Evolutionary conservation across 306 rosid genomes (phyloP), one percentile per base, ranked within the genome.

Genomic region (Vicia sativa): DNA sequence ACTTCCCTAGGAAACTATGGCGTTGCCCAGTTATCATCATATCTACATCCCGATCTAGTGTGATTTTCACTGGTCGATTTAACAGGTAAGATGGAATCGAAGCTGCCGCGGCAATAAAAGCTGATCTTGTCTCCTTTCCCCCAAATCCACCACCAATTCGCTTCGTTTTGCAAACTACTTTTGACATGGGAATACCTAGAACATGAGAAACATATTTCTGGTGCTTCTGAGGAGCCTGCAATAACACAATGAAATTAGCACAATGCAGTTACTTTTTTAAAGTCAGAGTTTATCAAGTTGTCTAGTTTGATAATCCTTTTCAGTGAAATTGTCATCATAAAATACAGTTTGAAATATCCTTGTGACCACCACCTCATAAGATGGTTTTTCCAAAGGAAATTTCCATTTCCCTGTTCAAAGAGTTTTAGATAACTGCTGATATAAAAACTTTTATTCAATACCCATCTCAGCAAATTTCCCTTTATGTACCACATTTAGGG

Each of bases 131-230:
- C 87, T 93, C 98, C 86, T 93, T 93, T 35, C 98, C 97, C 21
- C 98, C 98, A 79, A 93, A 93, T 69, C 97, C 98, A 77, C 98
- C 98, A 42, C 98, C 98, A 66, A 93, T 85, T 62, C 97, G 81
- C 83, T 93, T 93, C 67, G 95, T 93, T 90, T 80, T 93, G 83
- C 98, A 93, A 68, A 93, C 93, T 37, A 93, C 98, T 63, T 85
- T 93, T 49, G 96, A 90, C 97, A 93, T 82, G 70, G 97, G 95
- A 76, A 93, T 85, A 60, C 89, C 96, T 73, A 90, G 96, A 79
- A 93, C 97, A 79, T 69, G 85, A 67, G 95, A 79, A 79, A 93
- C 83, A 28, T 90, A 86, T 58, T 82, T 89, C 83, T 93, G 98
- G 84, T 93, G 98, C 85, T 93, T 90, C 77, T 87, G 98, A 60